These are phyloP conservation scores for Tuber aestivum DNA, from an alignment of 495 filamentous ascomycete genomes.

Conservation along the genomic window DNA sequence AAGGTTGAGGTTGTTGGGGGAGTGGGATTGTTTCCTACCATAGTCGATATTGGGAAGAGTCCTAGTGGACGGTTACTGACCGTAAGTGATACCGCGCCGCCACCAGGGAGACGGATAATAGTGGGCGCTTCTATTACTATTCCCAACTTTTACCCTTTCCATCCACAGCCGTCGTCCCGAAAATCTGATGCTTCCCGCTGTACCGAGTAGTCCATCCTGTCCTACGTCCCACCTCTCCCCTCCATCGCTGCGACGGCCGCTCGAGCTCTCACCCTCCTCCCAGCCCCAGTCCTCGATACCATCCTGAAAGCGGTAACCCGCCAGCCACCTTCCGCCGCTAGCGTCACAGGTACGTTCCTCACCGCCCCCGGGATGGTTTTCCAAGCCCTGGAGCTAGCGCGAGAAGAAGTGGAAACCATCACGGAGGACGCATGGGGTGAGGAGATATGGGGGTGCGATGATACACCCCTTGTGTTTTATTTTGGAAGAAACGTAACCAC, in stretches of 20 bases:
- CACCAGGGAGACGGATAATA: neutral
- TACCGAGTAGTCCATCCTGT: conserved; percentile 47
- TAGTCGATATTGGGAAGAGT: conserved; percentile 65
- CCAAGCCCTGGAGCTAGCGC: conserved; percentile 65
- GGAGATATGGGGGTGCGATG: conserved; percentile 65
- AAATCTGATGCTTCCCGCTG: conserved; percentile 22
- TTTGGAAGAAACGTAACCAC: conserved; percentile 55
- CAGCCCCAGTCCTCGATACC: conserved; percentile 38
- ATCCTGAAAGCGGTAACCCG: conserved; percentile 52
- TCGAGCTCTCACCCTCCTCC: conserved; percentile 44
- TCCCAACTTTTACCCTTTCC: neutral
- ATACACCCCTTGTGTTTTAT: conserved; percentile 60
- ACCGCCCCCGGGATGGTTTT: conserved; percentile 58
- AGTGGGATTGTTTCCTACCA: conserved; percentile 70
- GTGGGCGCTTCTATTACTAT: neutral
- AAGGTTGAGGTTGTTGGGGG: conserved; percentile 47
- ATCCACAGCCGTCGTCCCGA: neutral
- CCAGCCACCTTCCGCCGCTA: conserved; percentile 54
- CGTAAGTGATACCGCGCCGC: conserved; percentile 42
- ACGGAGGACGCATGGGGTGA: conserved; percentile 69
- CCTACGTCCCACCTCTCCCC: conserved; percentile 53
- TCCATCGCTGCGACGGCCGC: conserved; percentile 52
- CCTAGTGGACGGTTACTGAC: conserved; percentile 56
- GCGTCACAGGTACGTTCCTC: conserved; percentile 59
- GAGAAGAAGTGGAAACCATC: conserved; percentile 72